Percentiles rank a stretch among this genome's conserved stretches.
These are phyloP conservation scores for Penicillium sp. DNA, from an alignment of 2,329 filamentous ascomycete genomes.

Conservation along the genomic window DNA sequence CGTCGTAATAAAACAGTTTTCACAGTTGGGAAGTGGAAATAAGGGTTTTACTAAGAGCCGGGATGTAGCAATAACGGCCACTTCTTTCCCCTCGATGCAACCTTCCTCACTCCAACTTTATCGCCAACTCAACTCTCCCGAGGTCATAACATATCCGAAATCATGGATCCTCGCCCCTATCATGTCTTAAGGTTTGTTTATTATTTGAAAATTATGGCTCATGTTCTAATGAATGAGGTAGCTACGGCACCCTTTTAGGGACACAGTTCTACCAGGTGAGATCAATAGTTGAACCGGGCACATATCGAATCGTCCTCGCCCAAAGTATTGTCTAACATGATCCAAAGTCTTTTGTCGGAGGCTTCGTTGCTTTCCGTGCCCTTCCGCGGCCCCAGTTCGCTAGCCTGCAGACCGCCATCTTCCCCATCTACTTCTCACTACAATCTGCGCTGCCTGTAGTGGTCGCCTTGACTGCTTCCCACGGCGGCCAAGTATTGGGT, in stretches of 20 bases:
- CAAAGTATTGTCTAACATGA: conserved; percentile 4
- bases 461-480: conserved; percentile 78
- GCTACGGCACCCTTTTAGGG: conserved; percentile 85
- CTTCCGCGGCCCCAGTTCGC: conserved; percentile 80
- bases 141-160: conserved; percentile 21
- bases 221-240: conserved; percentile 36
- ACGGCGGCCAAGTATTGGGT: conserved; percentile 39
- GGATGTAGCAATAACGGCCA: conserved; percentile 2
- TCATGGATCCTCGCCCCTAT: conserved; percentile 38
- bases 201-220: neutral
- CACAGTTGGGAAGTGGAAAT: conserved; percentile 10
- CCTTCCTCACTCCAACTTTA: neutral
- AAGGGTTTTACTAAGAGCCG: neutral
- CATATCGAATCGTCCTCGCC: neutral
- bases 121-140: neutral
- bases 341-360: conserved; percentile 68
- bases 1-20: neutral
- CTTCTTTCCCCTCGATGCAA: conserved; percentile 3
- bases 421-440: conserved; percentile 79
- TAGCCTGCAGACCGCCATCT: conserved; percentile 73
- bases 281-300: neutral
- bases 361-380: conserved; percentile 72
- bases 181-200: conserved; percentile 33
- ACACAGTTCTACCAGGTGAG: conserved; percentile 79
- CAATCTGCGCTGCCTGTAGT: conserved; percentile 73